Conservation (phyloP, 1,284 basidiomycete genomes). For the Tilletia indica region DNA sequence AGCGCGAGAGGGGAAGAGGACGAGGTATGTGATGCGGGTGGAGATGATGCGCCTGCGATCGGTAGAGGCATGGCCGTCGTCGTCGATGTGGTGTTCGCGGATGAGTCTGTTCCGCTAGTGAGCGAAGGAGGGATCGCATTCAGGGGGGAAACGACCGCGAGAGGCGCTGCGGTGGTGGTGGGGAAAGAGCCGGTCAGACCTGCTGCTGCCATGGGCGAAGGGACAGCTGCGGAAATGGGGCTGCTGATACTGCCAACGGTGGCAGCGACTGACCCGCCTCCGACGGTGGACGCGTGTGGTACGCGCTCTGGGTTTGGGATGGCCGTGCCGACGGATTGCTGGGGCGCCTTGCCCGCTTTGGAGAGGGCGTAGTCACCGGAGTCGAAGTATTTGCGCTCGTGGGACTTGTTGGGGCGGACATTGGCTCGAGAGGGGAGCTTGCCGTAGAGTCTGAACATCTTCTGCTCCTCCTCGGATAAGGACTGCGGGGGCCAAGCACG, state of each 20-base stretch:
- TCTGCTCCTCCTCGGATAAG: slow-evolving; percentile 84
- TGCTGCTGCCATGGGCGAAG: slow-evolving; percentile 18
- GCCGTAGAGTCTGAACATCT: slow-evolving; percentile 90
- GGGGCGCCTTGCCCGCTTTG: slow-evolving; percentile 85
- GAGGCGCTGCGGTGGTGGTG: slow-evolving; percentile 7
- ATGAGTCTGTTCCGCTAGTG: neutral
- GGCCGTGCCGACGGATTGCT: slow-evolving; percentile 83
- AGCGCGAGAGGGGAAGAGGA: neutral
- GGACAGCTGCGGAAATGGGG: slow-evolving; percentile 1
- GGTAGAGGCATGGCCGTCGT: slow-evolving; percentile 67
- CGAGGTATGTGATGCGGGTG: neutral
- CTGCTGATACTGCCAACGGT: neutral
- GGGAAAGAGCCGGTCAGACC: slow-evolving; percentile 19
- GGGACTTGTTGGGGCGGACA: slow-evolving; percentile 83
- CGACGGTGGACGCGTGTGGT: slow-evolving; percentile 55
- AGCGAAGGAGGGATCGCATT: slow-evolving; percentile 19
- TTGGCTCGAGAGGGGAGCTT: slow-evolving; percentile 92
- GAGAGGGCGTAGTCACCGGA: slow-evolving; percentile 95
- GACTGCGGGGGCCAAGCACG: slow-evolving; percentile 61
- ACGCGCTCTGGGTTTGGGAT: slow-evolving; percentile 82
- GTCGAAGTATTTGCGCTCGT: slow-evolving; percentile 98
- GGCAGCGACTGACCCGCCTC: slow-evolving; percentile 26
- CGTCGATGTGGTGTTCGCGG: neutral
- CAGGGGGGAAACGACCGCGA: slow-evolving; percentile 19
- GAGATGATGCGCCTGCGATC: slow-evolving; percentile 59